These are phyloP conservation scores for Leavenworthia alabamica DNA, from an alignment of 345 rosid genomes.

Conservation along the genomic window DNA sequence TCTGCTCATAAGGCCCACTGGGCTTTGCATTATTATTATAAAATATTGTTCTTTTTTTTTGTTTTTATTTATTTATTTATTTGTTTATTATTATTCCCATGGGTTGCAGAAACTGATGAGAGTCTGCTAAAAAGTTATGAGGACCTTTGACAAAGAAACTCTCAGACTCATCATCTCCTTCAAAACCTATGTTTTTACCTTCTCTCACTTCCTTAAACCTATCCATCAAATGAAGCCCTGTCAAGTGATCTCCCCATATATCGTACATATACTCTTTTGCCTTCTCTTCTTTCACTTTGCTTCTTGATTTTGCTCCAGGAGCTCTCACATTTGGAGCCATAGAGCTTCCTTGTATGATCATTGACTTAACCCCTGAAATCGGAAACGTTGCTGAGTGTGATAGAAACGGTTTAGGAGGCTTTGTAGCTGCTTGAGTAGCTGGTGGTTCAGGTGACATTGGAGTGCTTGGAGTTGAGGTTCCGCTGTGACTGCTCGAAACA, in stretches of 20 bases:
- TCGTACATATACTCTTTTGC: slow-evolving; percentile 51
- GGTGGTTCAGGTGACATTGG: slow-evolving; percentile 54
- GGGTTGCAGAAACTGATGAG: slow-evolving; percentile 44
- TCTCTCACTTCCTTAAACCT: slow-evolving; percentile 36
- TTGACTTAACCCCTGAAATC: slow-evolving; percentile 24
- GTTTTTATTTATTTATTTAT: slow-evolving; percentile 36
- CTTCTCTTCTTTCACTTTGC: slow-evolving; percentile 30
- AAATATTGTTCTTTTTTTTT: not conserved
- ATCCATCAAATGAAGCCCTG: slow-evolving; percentile 41
- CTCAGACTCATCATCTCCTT: slow-evolving; percentile 40
- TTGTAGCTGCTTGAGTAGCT: slow-evolving; percentile 29
- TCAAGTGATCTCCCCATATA: slow-evolving; percentile 86
- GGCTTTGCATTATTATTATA: slow-evolving; percentile 14
- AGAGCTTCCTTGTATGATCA: slow-evolving; percentile 29
- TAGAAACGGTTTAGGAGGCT: slow-evolving; percentile 29
- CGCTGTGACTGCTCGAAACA: slow-evolving; percentile 86
- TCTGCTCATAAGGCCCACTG: slow-evolving; percentile 10
- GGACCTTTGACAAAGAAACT: slow-evolving; percentile 87
- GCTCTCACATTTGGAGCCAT: slow-evolving; percentile 68
- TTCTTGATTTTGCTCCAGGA: slow-evolving; percentile 44
- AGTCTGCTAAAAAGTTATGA: slow-evolving; percentile 50
- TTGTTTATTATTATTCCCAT: no score
- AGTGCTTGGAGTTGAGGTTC: slow-evolving; percentile 85
- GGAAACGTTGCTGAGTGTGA: slow-evolving; percentile 50
- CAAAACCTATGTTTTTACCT: slow-evolving; percentile 33